A percentile compares a stretch with the other conserved stretches of the same genome.
These are phyloP conservation scores for Pleurotus platypus DNA, from an alignment of 768 basidiomycete species.

Conservation along the genomic window DNA sequence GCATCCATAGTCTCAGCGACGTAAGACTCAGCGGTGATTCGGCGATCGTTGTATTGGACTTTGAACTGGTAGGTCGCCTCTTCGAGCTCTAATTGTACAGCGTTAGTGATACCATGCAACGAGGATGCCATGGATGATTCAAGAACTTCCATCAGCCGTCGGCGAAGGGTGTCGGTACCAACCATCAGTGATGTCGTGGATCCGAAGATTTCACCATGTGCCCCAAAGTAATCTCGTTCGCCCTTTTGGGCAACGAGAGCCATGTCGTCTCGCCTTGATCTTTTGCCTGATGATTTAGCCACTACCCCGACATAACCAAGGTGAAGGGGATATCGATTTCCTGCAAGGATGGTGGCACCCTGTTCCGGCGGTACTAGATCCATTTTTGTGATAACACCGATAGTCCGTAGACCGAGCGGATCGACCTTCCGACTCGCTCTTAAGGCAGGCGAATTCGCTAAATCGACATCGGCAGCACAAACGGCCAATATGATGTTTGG, in stretches of 20 bases:
- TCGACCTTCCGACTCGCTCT: slow-evolving; percentile 92
- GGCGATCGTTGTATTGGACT: slow-evolving; percentile 95
- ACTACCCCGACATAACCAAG: slow-evolving; percentile 98
- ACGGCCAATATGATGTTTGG: slow-evolving; percentile 99
- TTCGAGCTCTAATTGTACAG: slow-evolving; percentile 94
- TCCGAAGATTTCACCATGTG: slow-evolving; percentile 61
- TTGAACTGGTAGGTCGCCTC: slow-evolving; percentile 99
- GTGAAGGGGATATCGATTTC: slow-evolving; percentile 95
- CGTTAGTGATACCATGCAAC: slow-evolving; percentile 93
- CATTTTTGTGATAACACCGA: slow-evolving; percentile 99
- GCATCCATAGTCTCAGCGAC: slow-evolving; percentile 96
- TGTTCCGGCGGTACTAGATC: slow-evolving; percentile 87
- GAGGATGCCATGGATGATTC: slow-evolving; percentile 98
- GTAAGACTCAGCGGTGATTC: slow-evolving; percentile 93
- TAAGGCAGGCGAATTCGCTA: slow-evolving; percentile 96
- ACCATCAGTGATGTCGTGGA: slow-evolving; percentile 71
- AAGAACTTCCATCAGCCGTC: slow-evolving; percentile 93
- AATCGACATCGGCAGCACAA: slow-evolving; percentile 96
- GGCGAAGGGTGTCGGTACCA: slow-evolving; percentile 86
- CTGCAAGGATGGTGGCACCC: slow-evolving; percentile 76
- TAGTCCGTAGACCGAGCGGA: slow-evolving; percentile 90
- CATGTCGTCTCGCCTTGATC: slow-evolving; percentile 43
- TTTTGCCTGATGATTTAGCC: slow-evolving; percentile 69
- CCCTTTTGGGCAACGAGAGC: slow-evolving; percentile 48
- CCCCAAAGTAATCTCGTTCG: slow-evolving; percentile 67